These are phyloP conservation scores for sunflower (Helianthus annuus) DNA, from an alignment of 129 eudicot species.

Conservation along the genomic window DNA sequence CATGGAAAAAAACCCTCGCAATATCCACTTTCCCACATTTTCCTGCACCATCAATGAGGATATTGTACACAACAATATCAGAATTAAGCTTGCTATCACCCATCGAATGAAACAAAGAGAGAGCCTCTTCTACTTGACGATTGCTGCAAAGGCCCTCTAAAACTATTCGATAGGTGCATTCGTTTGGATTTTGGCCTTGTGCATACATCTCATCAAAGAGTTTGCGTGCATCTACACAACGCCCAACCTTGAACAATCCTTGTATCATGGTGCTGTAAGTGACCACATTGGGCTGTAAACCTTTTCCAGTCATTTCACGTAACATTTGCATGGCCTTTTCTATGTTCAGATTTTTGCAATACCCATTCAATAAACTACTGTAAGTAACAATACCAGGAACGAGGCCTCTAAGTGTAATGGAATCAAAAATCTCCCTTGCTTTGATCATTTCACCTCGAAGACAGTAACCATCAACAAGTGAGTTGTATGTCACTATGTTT, in stretches of 20 bases:
- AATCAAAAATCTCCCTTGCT: no score
- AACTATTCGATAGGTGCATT: neutral
- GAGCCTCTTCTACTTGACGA: neutral
- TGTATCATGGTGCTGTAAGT: slow-evolving; percentile 8
- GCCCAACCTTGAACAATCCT: neutral
- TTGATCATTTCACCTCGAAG: no score
- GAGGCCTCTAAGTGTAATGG: neutral
- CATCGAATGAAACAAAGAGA: neutral
- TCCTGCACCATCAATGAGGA: neutral
- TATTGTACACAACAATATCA: neutral
- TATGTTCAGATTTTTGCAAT: neutral
- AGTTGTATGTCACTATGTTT: no score
- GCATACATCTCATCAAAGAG: neutral
- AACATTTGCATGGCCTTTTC: neutral
- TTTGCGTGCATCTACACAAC: slow-evolving; percentile 8
- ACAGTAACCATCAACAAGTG: no score
- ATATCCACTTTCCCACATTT: neutral
- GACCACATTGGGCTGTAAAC: neutral
- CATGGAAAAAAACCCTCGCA: neutral
- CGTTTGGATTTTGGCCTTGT: neutral
- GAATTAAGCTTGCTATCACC: neutral
- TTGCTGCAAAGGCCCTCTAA: neutral
- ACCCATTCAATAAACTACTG: neutral
- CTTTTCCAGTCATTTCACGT: neutral
- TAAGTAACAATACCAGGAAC: neutral